phyloP scores from a whole-genome alignment of 2,329 filamentous ascomycete genomes.

The Colletotrichum spaethianum region DNA sequence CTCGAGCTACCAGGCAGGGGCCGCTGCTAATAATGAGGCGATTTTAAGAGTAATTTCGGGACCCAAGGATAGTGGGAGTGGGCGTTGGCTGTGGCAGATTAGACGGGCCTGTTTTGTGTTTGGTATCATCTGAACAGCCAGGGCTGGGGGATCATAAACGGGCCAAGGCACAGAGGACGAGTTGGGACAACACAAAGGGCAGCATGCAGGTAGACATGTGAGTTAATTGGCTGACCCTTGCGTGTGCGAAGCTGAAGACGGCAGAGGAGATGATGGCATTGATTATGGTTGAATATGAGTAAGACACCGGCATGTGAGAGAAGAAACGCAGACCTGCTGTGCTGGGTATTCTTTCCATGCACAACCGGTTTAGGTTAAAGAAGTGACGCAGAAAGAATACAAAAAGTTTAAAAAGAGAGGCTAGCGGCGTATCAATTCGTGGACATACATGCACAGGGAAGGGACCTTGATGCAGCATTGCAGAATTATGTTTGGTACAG shows the following conservation, averaged over 20 bases:
- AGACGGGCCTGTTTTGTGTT: background rate
- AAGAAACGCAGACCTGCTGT: background rate
- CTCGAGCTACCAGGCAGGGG: constrained; percentile 32
- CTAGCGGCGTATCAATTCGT: background rate
- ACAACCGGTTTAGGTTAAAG: background rate
- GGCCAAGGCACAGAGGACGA: background rate
- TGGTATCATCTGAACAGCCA: background rate
- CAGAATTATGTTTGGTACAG: background rate
- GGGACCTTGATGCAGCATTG: background rate
- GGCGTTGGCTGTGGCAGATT: constrained; percentile 27
- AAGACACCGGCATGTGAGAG: constrained; percentile 10
- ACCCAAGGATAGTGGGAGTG: constrained; percentile 22
- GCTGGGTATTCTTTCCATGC: background rate
- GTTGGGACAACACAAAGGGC: background rate
- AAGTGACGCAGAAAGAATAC: background rate
- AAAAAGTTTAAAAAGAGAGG: background rate
- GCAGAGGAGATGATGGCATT: background rate
- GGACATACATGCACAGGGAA: constrained; percentile 22
- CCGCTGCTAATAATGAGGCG: constrained; percentile 17
- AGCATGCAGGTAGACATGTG: background rate
- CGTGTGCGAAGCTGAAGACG: background rate
- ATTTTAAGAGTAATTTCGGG: constrained; percentile 27
- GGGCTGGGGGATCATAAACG: background rate
- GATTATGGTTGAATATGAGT: background rate
- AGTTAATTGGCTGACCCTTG: background rate